Conservation (phyloP, 345 rosid species). For the Turritis glabra region DNA sequence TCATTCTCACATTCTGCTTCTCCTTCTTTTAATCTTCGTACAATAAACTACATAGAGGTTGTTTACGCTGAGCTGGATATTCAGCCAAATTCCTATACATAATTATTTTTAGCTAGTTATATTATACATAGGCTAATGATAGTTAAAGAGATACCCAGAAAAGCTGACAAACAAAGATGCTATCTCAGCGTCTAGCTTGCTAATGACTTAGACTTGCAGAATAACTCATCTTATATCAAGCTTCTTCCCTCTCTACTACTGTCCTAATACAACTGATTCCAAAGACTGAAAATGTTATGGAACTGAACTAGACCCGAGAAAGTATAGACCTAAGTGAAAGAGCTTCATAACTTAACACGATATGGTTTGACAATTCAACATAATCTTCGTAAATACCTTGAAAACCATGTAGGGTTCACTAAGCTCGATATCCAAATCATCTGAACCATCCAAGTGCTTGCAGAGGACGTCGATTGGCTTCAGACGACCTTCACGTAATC, state of each 20-base stretch:
- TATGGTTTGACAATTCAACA: conserved; percentile 1
- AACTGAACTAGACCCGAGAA: conserved; percentile 6
- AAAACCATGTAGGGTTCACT: conserved; percentile 91
- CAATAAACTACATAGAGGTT: conserved; percentile 4
- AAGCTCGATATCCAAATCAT: conserved; percentile 76
- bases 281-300: conserved; percentile 1
- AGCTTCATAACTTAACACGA: neutral
- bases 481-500: conserved; percentile 80
- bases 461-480: conserved; percentile 88
- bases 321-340: conserved; percentile 1
- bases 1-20: conserved; percentile 13
- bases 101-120: neutral
- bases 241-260: conserved; percentile 1
- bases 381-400: conserved; percentile 52
- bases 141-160: neutral
- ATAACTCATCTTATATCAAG: conserved; percentile 15
- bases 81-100: neutral
- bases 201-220: conserved; percentile 13
- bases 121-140: neutral
- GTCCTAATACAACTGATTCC: conserved; percentile 9
- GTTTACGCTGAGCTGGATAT: neutral
- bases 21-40: neutral
- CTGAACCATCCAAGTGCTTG: conserved; percentile 79
- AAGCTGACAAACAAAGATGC: neutral
- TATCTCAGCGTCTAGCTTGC: neutral